Conservation (phyloP, 495 filamentous ascomycete species). For the Xylaria acuta region DNA sequence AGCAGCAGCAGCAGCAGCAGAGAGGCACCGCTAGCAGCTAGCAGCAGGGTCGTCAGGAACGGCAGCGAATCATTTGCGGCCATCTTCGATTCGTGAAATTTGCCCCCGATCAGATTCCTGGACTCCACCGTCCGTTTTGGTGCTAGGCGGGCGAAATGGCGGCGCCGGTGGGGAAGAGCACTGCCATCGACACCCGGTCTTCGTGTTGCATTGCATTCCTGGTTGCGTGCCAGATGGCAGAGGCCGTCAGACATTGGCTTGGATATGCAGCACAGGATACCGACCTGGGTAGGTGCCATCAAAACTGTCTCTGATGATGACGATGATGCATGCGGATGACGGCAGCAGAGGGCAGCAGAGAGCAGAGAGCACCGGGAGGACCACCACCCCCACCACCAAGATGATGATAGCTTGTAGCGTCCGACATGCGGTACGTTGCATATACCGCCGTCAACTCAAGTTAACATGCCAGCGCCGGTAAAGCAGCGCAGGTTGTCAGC, state of each 20-base stretch:
- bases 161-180: neutral
- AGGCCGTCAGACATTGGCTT: neutral
- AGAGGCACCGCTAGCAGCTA: neutral
- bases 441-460: neutral
- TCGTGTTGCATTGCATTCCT: constrained; percentile 3
- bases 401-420: too few relatives aligned
- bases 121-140: constrained; percentile 15
- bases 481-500: neutral
- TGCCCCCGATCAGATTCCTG: constrained; percentile 9
- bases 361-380: too few relatives aligned
- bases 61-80: constrained; percentile 11
- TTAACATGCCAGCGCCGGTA: neutral
- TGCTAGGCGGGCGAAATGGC: neutral
- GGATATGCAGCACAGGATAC: neutral
- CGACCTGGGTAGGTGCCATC: constrained; percentile 8
- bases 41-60: constrained; percentile 5
- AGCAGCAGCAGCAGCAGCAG: too few relatives aligned
- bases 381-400: too few relatives aligned
- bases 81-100: constrained; percentile 19
- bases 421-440: neutral
- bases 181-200: constrained; percentile 6
- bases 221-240: constrained; percentile 9
- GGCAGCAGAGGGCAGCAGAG: too few relatives aligned
- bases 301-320: neutral
- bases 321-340: too few relatives aligned